Evolutionary conservation across 1,139 yeast species (phyloP).

Genomic region (Zygoascus hellenicus): DNA sequence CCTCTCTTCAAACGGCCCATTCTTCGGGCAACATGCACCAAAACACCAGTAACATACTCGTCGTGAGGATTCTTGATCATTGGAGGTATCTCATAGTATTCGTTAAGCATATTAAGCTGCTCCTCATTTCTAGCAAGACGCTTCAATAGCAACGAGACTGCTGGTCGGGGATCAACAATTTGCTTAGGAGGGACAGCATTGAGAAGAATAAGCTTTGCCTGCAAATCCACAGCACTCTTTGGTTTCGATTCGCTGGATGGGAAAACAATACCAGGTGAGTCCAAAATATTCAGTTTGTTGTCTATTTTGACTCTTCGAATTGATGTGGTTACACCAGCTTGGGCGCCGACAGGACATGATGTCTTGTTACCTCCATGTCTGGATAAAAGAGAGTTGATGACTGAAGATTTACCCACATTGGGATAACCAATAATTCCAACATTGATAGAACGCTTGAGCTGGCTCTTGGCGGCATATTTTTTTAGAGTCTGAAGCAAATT

Average conservation of each 20-base stretch:
- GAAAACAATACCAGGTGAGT: conserved; percentile 97
- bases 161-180: conserved; percentile 77
- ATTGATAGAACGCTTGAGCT: conserved; percentile 82
- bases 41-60: conserved; percentile 56
- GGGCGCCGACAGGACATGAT: conserved; percentile 96
- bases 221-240: conserved; percentile 53
- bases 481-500: conserved; percentile 76
- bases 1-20: conserved; percentile 91
- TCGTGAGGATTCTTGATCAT: conserved; percentile 46
- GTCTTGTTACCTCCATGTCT: conserved; percentile 59
- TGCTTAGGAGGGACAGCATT: conserved; percentile 89
- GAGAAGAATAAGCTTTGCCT: conserved; percentile 80
- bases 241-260: conserved; percentile 57
- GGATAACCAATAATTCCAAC: conserved; percentile 98
- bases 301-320: conserved; percentile 90
- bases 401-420: conserved; percentile 91
- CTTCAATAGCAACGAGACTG: conserved; percentile 70
- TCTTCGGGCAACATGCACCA: conserved; percentile 88
- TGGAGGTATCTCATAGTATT: conserved; percentile 76
- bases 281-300: conserved; percentile 78
- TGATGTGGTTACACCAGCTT: conserved; percentile 94
- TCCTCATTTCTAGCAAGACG: conserved; percentile 52
- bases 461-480: conserved; percentile 75
- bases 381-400: conserved; percentile 81
- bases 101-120: conserved; percentile 70